phyloP scores from a whole-genome alignment of 2,329 filamentous ascomycete genomes.

The Penicillium sp. region DNA sequence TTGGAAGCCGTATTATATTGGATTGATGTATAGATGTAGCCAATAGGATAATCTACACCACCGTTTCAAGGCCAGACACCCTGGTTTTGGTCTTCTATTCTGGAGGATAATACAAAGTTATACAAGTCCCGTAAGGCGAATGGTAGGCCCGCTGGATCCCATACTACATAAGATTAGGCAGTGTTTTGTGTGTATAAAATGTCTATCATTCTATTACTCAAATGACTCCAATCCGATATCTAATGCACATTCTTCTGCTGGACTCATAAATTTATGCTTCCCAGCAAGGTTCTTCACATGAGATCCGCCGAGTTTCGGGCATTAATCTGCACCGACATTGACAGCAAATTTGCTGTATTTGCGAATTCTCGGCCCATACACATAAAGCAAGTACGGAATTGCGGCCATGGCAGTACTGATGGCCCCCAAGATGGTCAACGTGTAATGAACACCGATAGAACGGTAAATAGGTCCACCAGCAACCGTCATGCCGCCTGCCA shows the following conservation, averaged over 20 bases:
- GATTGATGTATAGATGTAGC: not conserved
- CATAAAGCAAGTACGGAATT: slow-evolving; percentile 35
- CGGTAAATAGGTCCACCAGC: slow-evolving; percentile 36
- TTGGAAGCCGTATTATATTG: not conserved
- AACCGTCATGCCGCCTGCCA: slow-evolving; percentile 35
- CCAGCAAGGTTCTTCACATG: not conserved
- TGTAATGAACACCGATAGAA: slow-evolving; percentile 39
- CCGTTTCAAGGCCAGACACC: not conserved
- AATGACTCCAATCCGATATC: not conserved
- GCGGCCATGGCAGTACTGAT: slow-evolving; percentile 38
- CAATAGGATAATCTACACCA: not conserved
- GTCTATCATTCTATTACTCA: not conserved
- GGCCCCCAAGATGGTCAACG: slow-evolving; percentile 38
- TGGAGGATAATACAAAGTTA: not conserved
- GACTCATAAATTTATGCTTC: not conserved
- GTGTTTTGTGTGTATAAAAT: not conserved
- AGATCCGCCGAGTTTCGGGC: not conserved
- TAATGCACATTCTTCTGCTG: not conserved
- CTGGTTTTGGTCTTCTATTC: not conserved
- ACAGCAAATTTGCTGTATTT: not conserved
- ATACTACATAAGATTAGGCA: not conserved
- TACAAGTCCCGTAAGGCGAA: not conserved
- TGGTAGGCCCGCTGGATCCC: not conserved
- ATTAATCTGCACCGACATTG: not conserved
- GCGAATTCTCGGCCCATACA: slow-evolving; percentile 10